Evolutionary conservation across 2,329 filamentous ascomycete genomes (phyloP).

Genomic region (Cladosporium sp.): DNA sequence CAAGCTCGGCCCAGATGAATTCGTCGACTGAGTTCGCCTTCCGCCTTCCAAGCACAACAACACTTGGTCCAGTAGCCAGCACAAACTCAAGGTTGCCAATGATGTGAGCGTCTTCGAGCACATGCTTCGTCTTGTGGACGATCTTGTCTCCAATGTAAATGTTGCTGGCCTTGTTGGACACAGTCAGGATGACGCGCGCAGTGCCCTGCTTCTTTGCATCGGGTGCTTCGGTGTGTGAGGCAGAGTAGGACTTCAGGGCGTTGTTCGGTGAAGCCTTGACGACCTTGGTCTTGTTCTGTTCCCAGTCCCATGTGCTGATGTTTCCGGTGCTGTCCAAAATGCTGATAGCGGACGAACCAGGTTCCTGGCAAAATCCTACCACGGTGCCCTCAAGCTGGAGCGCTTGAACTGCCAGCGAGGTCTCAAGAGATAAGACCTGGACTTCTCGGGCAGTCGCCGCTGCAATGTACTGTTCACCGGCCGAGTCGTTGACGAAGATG

Average conservation of each 20-base stretch:
- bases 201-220: slow-evolving; percentile 6
- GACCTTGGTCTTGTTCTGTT: slow-evolving; percentile 19
- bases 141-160: slow-evolving; percentile 40
- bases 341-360: slow-evolving; percentile 14
- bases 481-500: slow-evolving; percentile 54
- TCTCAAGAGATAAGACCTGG: slow-evolving; percentile 63
- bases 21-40: slow-evolving; percentile 31
- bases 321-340: slow-evolving; percentile 39
- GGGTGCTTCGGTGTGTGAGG: not conserved
- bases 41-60: slow-evolving; percentile 62
- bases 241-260: slow-evolving; percentile 2
- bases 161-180: slow-evolving; percentile 12
- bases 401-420: slow-evolving; percentile 70
- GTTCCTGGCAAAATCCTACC: slow-evolving; percentile 48
- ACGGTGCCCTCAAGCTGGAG: slow-evolving; percentile 37
- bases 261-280: not conserved
- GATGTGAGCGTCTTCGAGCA: slow-evolving; percentile 43
- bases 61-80: slow-evolving; percentile 54
- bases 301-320: slow-evolving; percentile 61
- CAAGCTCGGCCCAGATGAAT: slow-evolving; percentile 57
- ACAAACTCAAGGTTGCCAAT: slow-evolving; percentile 60
- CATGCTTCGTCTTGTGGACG: slow-evolving; percentile 38
- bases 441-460: slow-evolving; percentile 34
- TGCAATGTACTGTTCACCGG: slow-evolving; percentile 31
- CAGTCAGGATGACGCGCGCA: slow-evolving; percentile 6